Conservation (phyloP, 2,329 filamentous ascomycete genomes). For the Aspergillus japonicus region DNA sequence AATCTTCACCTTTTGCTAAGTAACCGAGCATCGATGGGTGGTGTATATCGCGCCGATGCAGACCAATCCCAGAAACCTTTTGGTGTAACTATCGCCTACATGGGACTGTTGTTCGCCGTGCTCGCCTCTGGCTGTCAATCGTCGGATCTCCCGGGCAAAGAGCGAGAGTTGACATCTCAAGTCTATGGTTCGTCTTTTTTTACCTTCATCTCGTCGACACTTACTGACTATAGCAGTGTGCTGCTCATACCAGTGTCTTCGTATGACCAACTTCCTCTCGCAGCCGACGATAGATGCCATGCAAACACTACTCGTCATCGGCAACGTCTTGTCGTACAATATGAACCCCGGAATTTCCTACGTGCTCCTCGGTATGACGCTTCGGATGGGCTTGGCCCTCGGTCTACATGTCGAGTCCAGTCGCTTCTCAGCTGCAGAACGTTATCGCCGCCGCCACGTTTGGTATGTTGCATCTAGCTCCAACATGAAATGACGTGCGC, state of each 20-base stretch:
- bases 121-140: constrained; percentile 64
- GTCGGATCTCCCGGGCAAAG: constrained; percentile 57
- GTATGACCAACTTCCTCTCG: constrained; percentile 64
- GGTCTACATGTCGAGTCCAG: constrained; percentile 61
- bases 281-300: constrained; percentile 62
- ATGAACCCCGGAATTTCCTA: constrained; percentile 66
- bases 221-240: constrained; percentile 51
- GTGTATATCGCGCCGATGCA: constrained; percentile 41
- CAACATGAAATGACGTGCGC: neutral
- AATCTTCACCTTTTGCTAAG: constrained; percentile 55
- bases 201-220: neutral
- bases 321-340: constrained; percentile 62
- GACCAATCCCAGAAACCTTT: constrained; percentile 57
- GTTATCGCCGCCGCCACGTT: constrained; percentile 45
- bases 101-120: constrained; percentile 61
- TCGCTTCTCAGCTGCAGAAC: constrained; percentile 51
- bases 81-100: constrained; percentile 58
- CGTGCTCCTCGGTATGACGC: constrained; percentile 58
- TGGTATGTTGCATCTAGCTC: constrained; percentile 34
- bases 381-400: constrained; percentile 60
- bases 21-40: constrained; percentile 48
- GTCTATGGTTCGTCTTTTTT: constrained; percentile 54
- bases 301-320: constrained; percentile 61
- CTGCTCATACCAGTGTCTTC: constrained; percentile 64
- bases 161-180: constrained; percentile 62